phyloP scores from a whole-genome alignment of 2,329 filamentous ascomycete genomes.

The Tetracladium maxilliforme region DNA sequence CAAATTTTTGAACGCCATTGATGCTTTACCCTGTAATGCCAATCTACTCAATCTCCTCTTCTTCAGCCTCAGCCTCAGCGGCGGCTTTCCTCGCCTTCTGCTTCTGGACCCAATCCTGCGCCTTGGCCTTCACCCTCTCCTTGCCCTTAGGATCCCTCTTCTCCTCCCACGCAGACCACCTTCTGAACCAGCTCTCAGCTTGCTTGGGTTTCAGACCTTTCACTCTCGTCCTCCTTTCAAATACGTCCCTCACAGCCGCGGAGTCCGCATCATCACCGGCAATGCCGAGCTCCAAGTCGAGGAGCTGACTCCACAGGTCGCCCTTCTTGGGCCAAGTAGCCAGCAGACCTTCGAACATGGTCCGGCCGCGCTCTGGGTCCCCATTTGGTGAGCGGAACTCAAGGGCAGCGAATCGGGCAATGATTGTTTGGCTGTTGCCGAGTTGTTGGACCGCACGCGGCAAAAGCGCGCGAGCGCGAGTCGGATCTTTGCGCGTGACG shows the following conservation, averaged over 20 bases:
- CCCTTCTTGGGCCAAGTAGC: slow-evolving; percentile 76
- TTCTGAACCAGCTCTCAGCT: slow-evolving; percentile 78
- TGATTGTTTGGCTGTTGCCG: slow-evolving; percentile 48
- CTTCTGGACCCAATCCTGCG: slow-evolving; percentile 51
- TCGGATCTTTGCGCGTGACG: slow-evolving; percentile 52
- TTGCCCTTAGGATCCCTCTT: slow-evolving; percentile 50
- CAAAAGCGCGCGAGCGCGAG: slow-evolving; percentile 65
- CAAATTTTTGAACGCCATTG: no score
- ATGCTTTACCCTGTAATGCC: no score
- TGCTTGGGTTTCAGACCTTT: slow-evolving; percentile 67
- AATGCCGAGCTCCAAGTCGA: slow-evolving; percentile 67
- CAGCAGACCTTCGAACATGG: slow-evolving; percentile 82
- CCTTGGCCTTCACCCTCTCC: slow-evolving; percentile 56
- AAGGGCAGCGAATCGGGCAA: slow-evolving; percentile 77
- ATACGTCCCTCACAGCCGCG: slow-evolving; percentile 55
- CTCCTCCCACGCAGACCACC: slow-evolving; percentile 84
- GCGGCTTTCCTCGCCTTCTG: slow-evolving; percentile 22
- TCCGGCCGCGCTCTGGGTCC: slow-evolving; percentile 80
- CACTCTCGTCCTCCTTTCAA: slow-evolving; percentile 60
- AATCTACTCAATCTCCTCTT: neutral
- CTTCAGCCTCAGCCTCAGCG: slow-evolving; percentile 18
- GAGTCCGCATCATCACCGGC: slow-evolving; percentile 36
- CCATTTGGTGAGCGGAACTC: slow-evolving; percentile 79
- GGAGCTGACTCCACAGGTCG: slow-evolving; percentile 83
- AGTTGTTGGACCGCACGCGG: slow-evolving; percentile 76